Evolutionary conservation across 352 stramenopile genomes (phyloP), one percentile per base, ranked within the genome.

Genomic region (Pseudoperonospora humuli): DNA sequence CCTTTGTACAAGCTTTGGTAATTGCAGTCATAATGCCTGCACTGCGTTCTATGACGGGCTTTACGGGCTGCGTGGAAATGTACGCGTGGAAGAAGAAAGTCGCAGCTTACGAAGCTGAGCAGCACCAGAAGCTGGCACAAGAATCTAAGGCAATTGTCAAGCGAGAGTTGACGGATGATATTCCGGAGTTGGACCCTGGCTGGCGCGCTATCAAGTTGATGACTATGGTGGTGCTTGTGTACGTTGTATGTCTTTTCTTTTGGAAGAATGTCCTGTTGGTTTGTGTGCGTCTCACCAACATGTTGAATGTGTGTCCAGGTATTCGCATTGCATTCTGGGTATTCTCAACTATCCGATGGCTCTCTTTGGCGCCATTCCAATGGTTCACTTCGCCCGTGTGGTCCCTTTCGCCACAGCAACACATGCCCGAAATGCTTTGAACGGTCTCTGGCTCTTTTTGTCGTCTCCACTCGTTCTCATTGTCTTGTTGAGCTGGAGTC

Each of bases 341-440:
- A 79, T 91, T 18, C 54, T 89, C 25, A 91, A 91, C 53, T 91
- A 87, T 55, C 70, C 79, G 1, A 81, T 91, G 69, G 76, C 79
- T 35, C 53, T 87, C 32, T 76, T 85, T 32, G 75, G 75, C 29
- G 71, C 74, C 0, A 46, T 86, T 21, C 64, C 65, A 1, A 86
- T 75, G 70, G 56, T 68, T 6, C 61, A 76, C 7, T 86, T 88
- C 28, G 53, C 76, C 7, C 65, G 77, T 6, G 45, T 86, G 8
- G 64, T 69, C 11, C 74, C 76, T 21, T 50, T 51, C 1, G 17
- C 42, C 0, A 62, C 38, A 13, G 24, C 49, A 9, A 57, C 63
- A 10, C 10, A 39, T 0, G 1, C 31, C 8, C 64, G 54, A 31
- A 76, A 69, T 15, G 10, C 60, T 7, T 63, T 38, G 50, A 58